A percentile compares a stretch with the other conserved stretches of the same genome.
Conservation (phyloP, 768 basidiomycete species). For the Podaxis sp. region DNA sequence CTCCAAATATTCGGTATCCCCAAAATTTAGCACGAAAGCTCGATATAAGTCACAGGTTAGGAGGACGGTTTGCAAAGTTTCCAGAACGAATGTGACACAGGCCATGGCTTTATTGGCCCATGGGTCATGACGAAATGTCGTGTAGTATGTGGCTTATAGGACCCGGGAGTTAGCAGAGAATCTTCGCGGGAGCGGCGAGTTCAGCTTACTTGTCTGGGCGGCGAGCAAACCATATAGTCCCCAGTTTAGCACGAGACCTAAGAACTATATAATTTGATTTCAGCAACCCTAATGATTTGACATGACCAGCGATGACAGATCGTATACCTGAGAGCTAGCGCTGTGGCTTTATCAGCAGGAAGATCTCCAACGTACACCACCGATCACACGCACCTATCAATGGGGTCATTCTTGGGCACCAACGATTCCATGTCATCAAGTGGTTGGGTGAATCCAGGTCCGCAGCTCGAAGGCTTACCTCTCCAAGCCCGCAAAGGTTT, state of each 20-base stretch:
- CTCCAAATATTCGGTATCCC: neutral
- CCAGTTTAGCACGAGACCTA: conserved; percentile 7
- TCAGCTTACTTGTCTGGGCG: conserved; percentile 4
- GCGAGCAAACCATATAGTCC: conserved; percentile 2
- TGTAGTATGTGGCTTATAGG: neutral
- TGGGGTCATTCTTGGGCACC: neutral
- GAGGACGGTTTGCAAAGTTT: conserved; percentile 1
- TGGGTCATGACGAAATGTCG: neutral
- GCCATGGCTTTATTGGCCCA: neutral
- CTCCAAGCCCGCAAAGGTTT: neutral
- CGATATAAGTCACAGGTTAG: neutral
- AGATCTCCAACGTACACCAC: neutral
- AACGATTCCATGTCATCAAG: neutral
- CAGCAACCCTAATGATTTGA: neutral
- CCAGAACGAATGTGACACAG: neutral
- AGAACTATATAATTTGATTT: neutral
- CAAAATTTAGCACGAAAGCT: conserved; percentile 6
- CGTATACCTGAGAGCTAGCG: conserved; percentile 4
- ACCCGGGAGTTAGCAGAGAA: neutral
- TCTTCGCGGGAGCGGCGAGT: neutral
- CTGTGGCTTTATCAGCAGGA: neutral
- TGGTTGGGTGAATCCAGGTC: neutral
- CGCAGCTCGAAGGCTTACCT: neutral
- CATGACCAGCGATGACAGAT: neutral
- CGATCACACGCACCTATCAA: conserved; percentile 2